Evolutionary conservation across 164 flowering plant genomes (phyloP).

Genomic region (Macadamia integrifolia): DNA sequence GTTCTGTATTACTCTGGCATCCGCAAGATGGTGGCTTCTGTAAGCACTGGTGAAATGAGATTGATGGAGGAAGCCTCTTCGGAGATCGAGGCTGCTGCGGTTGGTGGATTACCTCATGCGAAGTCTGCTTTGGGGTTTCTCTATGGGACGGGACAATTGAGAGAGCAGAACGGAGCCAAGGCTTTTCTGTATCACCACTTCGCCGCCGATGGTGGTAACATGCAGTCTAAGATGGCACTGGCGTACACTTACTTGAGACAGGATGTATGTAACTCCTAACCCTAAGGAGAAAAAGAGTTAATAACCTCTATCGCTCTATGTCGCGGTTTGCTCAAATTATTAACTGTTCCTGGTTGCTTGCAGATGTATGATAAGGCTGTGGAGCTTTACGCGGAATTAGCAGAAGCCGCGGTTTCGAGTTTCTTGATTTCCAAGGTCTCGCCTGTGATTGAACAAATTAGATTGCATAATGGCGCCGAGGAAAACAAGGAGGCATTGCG

Average conservation of each 20-base stretch:
- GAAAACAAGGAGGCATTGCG: constrained; percentile 86
- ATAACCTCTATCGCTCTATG: neutral
- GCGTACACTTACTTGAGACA: constrained; percentile 81
- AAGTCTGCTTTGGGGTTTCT: constrained; percentile 76
- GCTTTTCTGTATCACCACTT: constrained; percentile 68
- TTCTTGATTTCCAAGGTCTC: constrained; percentile 81
- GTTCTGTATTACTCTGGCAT: constrained; percentile 49
- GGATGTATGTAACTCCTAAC: constrained; percentile 43
- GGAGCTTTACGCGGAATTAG: constrained; percentile 82
- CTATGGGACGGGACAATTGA: constrained; percentile 57
- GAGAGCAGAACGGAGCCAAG: constrained; percentile 53
- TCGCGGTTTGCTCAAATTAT: neutral
- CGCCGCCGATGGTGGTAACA: constrained; percentile 72
- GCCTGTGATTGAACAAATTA: constrained; percentile 75
- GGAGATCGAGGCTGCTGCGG: constrained; percentile 55
- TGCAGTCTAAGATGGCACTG: constrained; percentile 86
- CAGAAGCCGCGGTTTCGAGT: constrained; percentile 83
- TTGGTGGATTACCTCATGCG: constrained; percentile 54
- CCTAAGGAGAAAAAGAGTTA: neutral
- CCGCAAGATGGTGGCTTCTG: constrained; percentile 44
- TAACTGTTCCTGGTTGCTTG: constrained; percentile 11
- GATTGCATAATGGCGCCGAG: constrained; percentile 87
- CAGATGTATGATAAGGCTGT: constrained; percentile 87
- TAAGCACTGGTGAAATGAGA: constrained; percentile 38
- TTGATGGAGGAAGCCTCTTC: constrained; percentile 59